Conservation (phyloP, 768 basidiomycete species). For the Lactarius deliciosus region DNA sequence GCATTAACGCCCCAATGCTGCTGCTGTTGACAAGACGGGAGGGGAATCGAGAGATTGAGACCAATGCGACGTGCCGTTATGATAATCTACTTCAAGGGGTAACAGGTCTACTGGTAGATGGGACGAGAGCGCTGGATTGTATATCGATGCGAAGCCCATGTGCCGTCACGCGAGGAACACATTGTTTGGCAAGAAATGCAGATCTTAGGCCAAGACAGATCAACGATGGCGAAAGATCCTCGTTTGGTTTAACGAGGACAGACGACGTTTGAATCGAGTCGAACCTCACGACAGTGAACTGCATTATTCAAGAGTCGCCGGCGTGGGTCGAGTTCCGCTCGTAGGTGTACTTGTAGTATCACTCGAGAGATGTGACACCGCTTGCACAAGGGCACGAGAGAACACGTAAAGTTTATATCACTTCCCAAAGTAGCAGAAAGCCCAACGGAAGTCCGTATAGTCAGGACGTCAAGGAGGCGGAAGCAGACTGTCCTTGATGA, state of each 20-base stretch:
- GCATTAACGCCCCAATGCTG: slow-evolving; percentile 7
- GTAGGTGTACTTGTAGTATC: slow-evolving; percentile 27
- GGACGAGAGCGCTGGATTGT: slow-evolving; percentile 4
- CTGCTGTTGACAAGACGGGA: slow-evolving; percentile 13
- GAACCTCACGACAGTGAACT: slow-evolving; percentile 3
- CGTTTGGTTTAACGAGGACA: slow-evolving; percentile 9
- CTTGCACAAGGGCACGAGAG: slow-evolving; percentile 19
- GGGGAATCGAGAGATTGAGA: background rate
- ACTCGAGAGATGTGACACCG: slow-evolving; percentile 28
- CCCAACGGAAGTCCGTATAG: background rate
- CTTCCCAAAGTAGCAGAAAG: slow-evolving; percentile 17
- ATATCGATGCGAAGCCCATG: slow-evolving; percentile 4
- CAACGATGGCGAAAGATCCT: slow-evolving; percentile 18
- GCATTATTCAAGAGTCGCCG: slow-evolving; percentile 17
- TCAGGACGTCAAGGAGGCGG: slow-evolving; percentile 21
- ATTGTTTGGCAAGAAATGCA: slow-evolving; percentile 23
- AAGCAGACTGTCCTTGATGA: slow-evolving; percentile 17
- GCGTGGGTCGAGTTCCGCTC: slow-evolving; percentile 25
- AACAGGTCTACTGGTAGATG: slow-evolving; percentile 16
- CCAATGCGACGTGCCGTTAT: slow-evolving; percentile 5
- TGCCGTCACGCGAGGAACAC: slow-evolving; percentile 22
- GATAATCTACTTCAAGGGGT: slow-evolving; percentile 8
- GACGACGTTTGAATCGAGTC: background rate
- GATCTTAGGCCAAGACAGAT: slow-evolving; percentile 20
- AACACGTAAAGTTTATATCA: slow-evolving; percentile 27